Evolutionary conservation across 106 monocot species (phyloP).

Genomic region (Dendrobium nobile): DNA sequence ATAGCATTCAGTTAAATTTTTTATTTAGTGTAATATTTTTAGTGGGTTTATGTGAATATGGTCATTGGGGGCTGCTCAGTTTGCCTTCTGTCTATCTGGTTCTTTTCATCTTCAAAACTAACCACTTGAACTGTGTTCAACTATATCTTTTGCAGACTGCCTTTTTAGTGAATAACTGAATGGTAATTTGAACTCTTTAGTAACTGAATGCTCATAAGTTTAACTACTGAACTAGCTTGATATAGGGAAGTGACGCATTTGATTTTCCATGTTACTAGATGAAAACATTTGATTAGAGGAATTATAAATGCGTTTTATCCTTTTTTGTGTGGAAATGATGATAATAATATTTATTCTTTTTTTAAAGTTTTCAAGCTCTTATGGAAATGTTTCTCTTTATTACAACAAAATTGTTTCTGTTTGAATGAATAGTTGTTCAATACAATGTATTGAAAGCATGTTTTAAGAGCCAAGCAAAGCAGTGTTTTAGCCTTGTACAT

Average conservation of each 20-base stretch:
- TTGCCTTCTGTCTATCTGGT: background rate
- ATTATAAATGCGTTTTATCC: too few relatives aligned
- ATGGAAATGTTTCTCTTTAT: too few relatives aligned
- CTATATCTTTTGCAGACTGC: background rate
- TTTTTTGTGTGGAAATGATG: too few relatives aligned
- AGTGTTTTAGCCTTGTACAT: too few relatives aligned
- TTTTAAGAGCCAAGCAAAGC: too few relatives aligned
- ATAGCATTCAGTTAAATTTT: background rate
- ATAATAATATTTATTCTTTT: too few relatives aligned
- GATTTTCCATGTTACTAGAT: too few relatives aligned
- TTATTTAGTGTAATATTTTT: background rate
- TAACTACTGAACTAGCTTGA: background rate
- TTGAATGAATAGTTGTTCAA: too few relatives aligned
- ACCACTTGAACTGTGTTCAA: background rate
- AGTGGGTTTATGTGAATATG: background rate
- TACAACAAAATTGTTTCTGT: too few relatives aligned
- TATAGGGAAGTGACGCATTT: background rate
- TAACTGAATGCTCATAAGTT: constrained; percentile 1
- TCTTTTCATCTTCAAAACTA: constrained; percentile 2
- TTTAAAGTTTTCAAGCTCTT: too few relatives aligned
- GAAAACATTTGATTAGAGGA: too few relatives aligned
- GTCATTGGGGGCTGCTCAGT: background rate
- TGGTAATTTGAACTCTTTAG: background rate
- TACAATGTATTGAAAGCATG: too few relatives aligned
- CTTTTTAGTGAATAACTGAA: background rate